Base-by-base conservation (phyloP, 2,329 filamentous ascomycete genomes). In the Coccinonectria pachysandricola region DNA sequence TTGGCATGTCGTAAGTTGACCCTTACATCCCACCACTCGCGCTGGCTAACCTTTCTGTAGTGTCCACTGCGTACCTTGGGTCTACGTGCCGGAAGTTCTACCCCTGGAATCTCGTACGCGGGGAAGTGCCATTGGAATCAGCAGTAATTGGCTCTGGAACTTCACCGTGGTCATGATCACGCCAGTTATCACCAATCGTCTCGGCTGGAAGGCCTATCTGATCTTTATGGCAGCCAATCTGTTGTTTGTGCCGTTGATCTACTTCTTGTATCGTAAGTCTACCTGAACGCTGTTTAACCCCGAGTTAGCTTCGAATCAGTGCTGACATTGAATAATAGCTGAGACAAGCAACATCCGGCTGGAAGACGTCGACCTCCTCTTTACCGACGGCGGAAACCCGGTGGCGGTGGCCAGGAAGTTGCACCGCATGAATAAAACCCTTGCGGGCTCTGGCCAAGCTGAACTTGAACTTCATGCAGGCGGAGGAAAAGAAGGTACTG, bases 161-260 rank as follows among this genome's bases (percentile, higher is more conserved):
- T 56, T 54, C 24, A 42, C 48, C 12, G 40, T 68, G n/a, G 62
- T 67, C 3, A 62, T 65, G 60, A 59, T 69, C 19, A 68, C 63
- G 1, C 65, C 64, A 0, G 57, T 58, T 1, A 46, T 64, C 2
- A 56, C 69, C 28, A 52, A 54, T 26, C 55, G 52, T 8, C 45
- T 71, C 2, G 39, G 53, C 15, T 69, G 62, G 62, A 60, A 62
- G 39, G 59, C 56, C 0, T 69, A 68, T 35, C 49, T 69, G 4
- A 66, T 68, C 36, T 69, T 67, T 46, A 63, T 63, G 50, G 50
- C 45, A 18, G 49, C 60, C n/a, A 65, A 67, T 35, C 52, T 64
- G 21, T 36, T 40, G 8, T 61, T 60, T 27, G 42, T 61, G 2
- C 59, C 58, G 0, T 37, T 60, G 5, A 41, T 60, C 7, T 19